Base-by-base conservation (phyloP, 139 green algal genomes). In the Picochlorum costavermella region DNA sequence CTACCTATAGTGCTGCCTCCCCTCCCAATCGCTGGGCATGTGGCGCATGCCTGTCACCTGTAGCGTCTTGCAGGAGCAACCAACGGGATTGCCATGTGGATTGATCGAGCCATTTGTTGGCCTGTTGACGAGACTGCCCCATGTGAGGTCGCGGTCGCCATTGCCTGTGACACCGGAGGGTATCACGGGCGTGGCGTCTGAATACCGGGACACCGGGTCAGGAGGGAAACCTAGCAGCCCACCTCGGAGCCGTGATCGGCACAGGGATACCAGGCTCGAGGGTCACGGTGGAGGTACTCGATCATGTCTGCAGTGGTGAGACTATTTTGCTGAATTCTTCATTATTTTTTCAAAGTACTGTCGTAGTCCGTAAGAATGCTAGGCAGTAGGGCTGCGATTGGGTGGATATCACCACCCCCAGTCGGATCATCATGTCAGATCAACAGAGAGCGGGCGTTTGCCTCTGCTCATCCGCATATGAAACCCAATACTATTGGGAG, bases 181-280 rank as follows among this genome's bases (percentile, higher is more conserved):
- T 29, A 25, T 13, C 28, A 30, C 3, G n/a, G n/a, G 33, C 20
- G 11, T 66, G 40, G n/a, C 40, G 25, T 25, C n/a, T 59, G 46
- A 55, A 56, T 59, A 6, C 60, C 25, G 29, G 31, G 26, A 25
- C 13, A 66, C 16, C 13, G 25, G 46, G 31, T 33, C 60, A 66
- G 60, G 60, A 29, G 13, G 60, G 60, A 66, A 66, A 66, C 60
- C 13, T 29, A 66, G 60, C 60, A 66, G 33, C 60, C 26, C 25
- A 56, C 46, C 23, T 25, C 14, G 26, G 60, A 53, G 45, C 60
- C 14, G 60, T 55, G 16, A 20, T 66, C 60, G 60, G 60, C 33
- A 31, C 23, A 23, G 33, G 36, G 33, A 66, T 50, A 53, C 36
- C 26, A 45, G 29, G 46, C 14, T 43, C 4, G 14, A 66, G 60